Percentiles rank a stretch among this genome's conserved stretches.
phyloP scores from a whole-genome alignment of 345 rosid genomes.

The Euphorbia lathyris region DNA sequence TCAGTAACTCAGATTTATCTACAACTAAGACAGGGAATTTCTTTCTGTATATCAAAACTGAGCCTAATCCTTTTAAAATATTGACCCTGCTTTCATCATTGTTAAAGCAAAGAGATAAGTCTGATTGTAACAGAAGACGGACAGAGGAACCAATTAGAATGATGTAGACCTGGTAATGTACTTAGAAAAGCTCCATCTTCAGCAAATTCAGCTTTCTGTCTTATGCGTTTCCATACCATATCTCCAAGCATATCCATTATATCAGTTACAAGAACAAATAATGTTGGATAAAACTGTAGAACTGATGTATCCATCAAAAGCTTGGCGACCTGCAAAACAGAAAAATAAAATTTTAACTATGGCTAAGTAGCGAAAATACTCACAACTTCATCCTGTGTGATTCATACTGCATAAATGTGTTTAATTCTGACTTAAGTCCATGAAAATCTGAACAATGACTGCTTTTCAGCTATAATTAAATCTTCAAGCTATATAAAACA shows the following conservation, averaged over 20 bases:
- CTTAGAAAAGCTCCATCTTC: conserved; percentile 52
- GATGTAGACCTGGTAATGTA: conserved; percentile 54
- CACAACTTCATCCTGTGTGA: not conserved
- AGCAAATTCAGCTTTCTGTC: conserved; percentile 71
- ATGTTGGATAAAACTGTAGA: conserved; percentile 81
- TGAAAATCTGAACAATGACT: not conserved
- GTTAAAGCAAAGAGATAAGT: conserved; percentile 2
- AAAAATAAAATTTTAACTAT: conserved; percentile 8
- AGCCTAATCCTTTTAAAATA: not conserved
- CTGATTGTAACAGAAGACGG: not conserved
- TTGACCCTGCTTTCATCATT: not conserved
- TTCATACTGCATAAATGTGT: not conserved
- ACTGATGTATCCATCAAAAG: conserved; percentile 94
- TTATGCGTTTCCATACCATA: conserved; percentile 90
- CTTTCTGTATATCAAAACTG: not conserved
- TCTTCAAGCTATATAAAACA: not conserved
- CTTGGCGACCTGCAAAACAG: conserved; percentile 64
- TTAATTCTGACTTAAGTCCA: not conserved
- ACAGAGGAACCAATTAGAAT: conserved; percentile 11
- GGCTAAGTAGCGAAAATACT: not conserved
- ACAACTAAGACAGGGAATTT: not conserved
- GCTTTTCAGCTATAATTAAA: not conserved
- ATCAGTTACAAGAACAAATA: conserved; percentile 80
- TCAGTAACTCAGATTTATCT: not conserved
- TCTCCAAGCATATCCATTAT: conserved; percentile 85